phyloP scores from a whole-genome alignment of 768 basidiomycete species.

The Lactarius deliciosus region DNA sequence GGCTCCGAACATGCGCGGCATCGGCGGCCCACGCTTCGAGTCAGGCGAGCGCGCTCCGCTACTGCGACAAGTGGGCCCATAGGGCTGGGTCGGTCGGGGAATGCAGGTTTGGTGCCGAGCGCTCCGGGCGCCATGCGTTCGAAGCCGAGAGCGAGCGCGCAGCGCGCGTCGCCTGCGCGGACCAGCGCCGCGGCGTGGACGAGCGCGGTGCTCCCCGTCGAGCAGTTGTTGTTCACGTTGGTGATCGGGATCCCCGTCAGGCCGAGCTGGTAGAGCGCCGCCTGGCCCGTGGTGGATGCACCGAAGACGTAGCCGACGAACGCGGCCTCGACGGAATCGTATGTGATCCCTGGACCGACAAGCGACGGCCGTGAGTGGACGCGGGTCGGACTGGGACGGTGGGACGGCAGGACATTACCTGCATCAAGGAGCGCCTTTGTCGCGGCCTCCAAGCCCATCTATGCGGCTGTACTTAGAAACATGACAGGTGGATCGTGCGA shows the following conservation, averaged over 20 bases:
- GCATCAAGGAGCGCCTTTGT: slow-evolving; percentile 87
- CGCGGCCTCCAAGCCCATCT: slow-evolving; percentile 87
- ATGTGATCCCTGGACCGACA: slow-evolving; percentile 62
- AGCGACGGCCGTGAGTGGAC: neutral
- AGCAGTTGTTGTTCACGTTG: slow-evolving; percentile 88
- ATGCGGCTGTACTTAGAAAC: neutral
- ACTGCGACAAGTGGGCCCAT: slow-evolving; percentile 49
- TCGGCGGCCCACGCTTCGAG: slow-evolving; percentile 64
- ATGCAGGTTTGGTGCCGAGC: slow-evolving; percentile 54
- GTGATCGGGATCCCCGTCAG: slow-evolving; percentile 81
- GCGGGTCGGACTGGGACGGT: neutral
- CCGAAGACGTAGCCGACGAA: slow-evolving; percentile 79
- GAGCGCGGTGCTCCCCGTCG: slow-evolving; percentile 77
- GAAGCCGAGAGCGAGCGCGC: slow-evolving; percentile 81
- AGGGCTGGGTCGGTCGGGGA: slow-evolving; percentile 52
- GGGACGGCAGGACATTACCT: slow-evolving; percentile 41
- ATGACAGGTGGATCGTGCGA: neutral
- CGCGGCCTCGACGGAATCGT: slow-evolving; percentile 71
- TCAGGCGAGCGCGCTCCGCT: slow-evolving; percentile 51
- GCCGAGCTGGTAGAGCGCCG: slow-evolving; percentile 79
- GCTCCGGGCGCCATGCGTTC: slow-evolving; percentile 82
- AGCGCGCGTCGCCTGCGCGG: slow-evolving; percentile 67
- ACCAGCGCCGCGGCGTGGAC: slow-evolving; percentile 71
- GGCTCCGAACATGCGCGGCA: slow-evolving; percentile 75
- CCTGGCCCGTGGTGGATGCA: slow-evolving; percentile 77